These are phyloP conservation scores for Syzygium malaccense DNA, from an alignment of 441 rosid species.

Conservation along the genomic window DNA sequence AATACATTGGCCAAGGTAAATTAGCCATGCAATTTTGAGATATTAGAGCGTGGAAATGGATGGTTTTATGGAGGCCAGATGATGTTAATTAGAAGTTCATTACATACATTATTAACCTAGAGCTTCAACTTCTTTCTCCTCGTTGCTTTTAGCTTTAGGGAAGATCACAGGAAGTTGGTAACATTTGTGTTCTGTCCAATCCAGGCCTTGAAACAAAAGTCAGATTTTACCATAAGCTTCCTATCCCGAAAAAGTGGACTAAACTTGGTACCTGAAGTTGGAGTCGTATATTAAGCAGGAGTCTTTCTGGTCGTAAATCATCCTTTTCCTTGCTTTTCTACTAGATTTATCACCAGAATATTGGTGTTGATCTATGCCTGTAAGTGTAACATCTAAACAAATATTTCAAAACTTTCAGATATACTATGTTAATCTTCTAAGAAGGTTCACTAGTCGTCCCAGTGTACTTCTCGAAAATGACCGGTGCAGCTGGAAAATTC, in stretches of 20 bases:
- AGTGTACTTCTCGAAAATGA: neutral
- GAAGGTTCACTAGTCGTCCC: neutral
- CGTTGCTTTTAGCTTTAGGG: no score
- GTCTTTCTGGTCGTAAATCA: neutral
- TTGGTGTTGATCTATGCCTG: neutral
- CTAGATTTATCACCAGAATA: neutral
- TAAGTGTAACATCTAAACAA: neutral
- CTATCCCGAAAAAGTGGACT: neutral
- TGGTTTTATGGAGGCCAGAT: neutral
- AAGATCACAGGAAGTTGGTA: no score
- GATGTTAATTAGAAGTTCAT: neutral
- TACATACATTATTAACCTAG: neutral
- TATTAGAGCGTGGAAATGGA: neutral
- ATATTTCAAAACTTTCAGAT: no score
- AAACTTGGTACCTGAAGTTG: neutral
- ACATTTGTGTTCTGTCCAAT: neutral
- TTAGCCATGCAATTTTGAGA: neutral
- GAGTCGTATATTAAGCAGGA: neutral
- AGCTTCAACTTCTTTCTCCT: neutral
- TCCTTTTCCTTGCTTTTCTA: neutral
- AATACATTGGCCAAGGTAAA: conserved; percentile 81
- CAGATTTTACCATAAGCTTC: neutral
- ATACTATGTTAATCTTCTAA: neutral
- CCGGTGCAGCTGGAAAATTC: neutral
- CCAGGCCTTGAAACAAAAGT: neutral